Base-by-base conservation (phyloP, 2,329 filamentous ascomycete genomes). In the Colletotrichum nymphaeae region DNA sequence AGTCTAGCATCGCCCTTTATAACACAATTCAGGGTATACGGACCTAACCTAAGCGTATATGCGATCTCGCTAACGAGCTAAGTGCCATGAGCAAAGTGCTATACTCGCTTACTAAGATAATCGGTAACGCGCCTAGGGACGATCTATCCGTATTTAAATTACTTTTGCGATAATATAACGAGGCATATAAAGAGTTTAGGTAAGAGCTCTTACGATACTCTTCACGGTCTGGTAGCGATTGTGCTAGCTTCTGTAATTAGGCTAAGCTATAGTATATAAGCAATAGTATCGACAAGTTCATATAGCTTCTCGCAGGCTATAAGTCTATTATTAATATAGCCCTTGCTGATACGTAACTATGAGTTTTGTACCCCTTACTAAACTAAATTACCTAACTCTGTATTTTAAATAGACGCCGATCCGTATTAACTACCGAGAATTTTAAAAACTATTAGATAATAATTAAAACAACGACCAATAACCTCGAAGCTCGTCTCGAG, bases 231-330 rank as follows among this genome's bases (percentile, higher is more conserved):
- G 77, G 75, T 26, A 78, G 74, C 37, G 76, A 74, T 72, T 78
- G 80, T 66, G 79, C 80, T 26, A 87, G 83, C 76, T 86, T 87
- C 76, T 81, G 83, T 58, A 85, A 86, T 75, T 87, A 83, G 85
- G 82, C 83, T 5, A 84, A 79, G 76, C 75, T 87, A 58, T 82
- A 74, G 71, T 87, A 86, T 64, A 84, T 86, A 80, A 83, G 82
- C 32, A 81, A 85, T 56, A 79, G 85, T 73, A 83, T 87, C 57
- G 80, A 83, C 72, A 80, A 79, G 63, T 87, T 86, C 67, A 80
- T 78, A 52, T 76, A 80, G 26, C 74, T 84, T 52, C 74, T 87
- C 37, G 80, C 83, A 53, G 80, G 80, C 55, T 86, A 86, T 72
- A 86, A 84, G 30, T 75, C 77, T 4, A 77, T 75, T 8, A 78